These are phyloP conservation scores for Rhododendron ferrugineum DNA, from an alignment of 148 eudicot species.

Conservation along the genomic window DNA sequence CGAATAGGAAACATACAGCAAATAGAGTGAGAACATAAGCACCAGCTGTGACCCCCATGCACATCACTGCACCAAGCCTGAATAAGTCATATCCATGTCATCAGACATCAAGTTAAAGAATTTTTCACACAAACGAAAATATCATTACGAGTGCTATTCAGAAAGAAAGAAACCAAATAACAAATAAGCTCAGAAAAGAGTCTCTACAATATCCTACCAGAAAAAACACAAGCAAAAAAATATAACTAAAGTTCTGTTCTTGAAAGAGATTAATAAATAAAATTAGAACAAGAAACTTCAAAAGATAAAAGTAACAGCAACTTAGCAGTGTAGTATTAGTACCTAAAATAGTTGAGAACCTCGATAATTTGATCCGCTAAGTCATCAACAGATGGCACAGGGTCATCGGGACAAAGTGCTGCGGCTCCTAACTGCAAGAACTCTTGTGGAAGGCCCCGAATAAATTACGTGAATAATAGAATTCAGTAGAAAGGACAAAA, in stretches of 20 bases:
- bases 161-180: not conserved
- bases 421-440: slow-evolving; percentile 98
- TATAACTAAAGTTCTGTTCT: not conserved
- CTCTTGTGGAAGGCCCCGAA: slow-evolving; percentile 66
- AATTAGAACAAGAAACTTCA: not conserved
- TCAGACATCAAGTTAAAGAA: not conserved
- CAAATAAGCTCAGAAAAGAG: not conserved
- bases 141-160: not conserved
- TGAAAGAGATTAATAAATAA: not conserved
- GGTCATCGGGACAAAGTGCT: slow-evolving; percentile 59
- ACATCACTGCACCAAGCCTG: slow-evolving; percentile 61
- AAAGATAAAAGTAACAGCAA: not conserved
- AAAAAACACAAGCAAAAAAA: not conserved
- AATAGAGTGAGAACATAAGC: slow-evolving; percentile 54
- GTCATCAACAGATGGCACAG: slow-evolving; percentile 75
- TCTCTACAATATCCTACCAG: not conserved
- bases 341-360: slow-evolving; percentile 87
- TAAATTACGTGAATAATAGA: slow-evolving; percentile 41
- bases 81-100: slow-evolving; percentile 4
- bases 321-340: not conserved
- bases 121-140: not conserved
- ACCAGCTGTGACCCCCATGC: slow-evolving; percentile 59
- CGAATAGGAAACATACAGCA: slow-evolving; percentile 35
- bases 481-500: slow-evolving; percentile 11
- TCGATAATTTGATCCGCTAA: slow-evolving; percentile 86